Evolutionary conservation across 148 eudicot genomes (phyloP), one percentile per base, ranked within the genome.

Genomic region (Cornus florida): DNA sequence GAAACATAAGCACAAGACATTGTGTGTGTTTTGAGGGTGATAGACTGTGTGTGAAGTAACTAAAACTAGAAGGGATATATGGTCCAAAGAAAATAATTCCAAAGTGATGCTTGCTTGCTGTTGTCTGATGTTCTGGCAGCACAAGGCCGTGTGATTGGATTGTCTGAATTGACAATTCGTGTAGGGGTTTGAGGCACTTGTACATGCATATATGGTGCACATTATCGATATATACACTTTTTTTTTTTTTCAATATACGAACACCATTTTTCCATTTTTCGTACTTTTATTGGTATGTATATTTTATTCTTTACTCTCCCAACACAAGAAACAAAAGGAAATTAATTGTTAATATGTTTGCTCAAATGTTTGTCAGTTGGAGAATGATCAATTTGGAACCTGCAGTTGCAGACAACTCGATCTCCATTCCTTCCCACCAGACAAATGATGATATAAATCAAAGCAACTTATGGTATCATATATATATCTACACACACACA

Each of bases 101-200:
- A 59, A 12, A 8, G 19, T 1, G 28, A 28, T 28, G 28, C 3
- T 20, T 62, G 23, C 7, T 62, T 62, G 23, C 66, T 31, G 3
- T 57, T 57, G 77, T 59, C 67, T 74, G 24, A 74, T 57, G 28
- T 57, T 59, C 3, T 59, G 67, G 65, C 6, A 65, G 28, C 76
- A 59, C 4, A 4, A n/a, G 17, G 10, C 76, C 65, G 12, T n/a
- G 46, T 33, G 67, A 11, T 11, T 74, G 6, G 67, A n/a, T 74
- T 57, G 67, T 31, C 64, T 56, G 66, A 56, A 56, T 53, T 73
- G 66, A 53, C 75, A 53, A 50, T 24, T 62, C 66, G 19, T 13
- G 38, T 28, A 2, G 22, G 35, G 62, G 19, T 9, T 33, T 28
- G 28, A 28, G 32, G 8, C 48, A 3, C 48, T 43, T 43, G 8